Evolutionary conservation across 2,329 filamentous ascomycete species (phyloP).

Genomic region (Lecanicillium sp.): DNA sequence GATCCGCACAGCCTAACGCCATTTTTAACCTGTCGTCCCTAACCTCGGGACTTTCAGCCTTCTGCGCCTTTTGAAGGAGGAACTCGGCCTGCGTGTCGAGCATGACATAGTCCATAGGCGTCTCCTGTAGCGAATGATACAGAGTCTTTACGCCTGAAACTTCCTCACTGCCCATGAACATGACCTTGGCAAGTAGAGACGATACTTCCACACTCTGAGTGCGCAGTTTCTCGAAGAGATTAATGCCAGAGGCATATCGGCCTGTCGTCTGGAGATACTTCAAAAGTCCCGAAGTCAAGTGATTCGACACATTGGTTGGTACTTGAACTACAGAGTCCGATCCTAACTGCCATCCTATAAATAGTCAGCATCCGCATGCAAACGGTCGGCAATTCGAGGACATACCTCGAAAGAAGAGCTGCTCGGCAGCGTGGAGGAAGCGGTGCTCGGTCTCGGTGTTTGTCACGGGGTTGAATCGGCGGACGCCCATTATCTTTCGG

Average conservation of each 20-base stretch:
- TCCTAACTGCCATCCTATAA: slow-evolving; percentile 79
- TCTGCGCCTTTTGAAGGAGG: slow-evolving; percentile 70
- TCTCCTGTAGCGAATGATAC: slow-evolving; percentile 79
- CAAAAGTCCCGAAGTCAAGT: slow-evolving; percentile 85
- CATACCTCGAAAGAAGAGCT: slow-evolving; percentile 84
- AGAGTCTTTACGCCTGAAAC: slow-evolving; percentile 88
- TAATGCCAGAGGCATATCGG: slow-evolving; percentile 89
- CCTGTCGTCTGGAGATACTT: slow-evolving; percentile 95
- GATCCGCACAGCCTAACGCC: slow-evolving; percentile 87
- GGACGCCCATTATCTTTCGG: slow-evolving; percentile 93
- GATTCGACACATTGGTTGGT: slow-evolving; percentile 92
- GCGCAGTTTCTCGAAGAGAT: slow-evolving; percentile 92
- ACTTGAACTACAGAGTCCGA: slow-evolving; percentile 97
- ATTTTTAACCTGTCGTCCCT: slow-evolving; percentile 67
- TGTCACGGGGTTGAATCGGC: slow-evolving; percentile 93
- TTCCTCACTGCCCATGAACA: slow-evolving; percentile 93
- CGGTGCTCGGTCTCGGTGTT: slow-evolving; percentile 98
- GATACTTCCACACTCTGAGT: slow-evolving; percentile 89
- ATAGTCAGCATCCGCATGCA: slow-evolving; percentile 11
- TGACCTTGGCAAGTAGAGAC: slow-evolving; percentile 80
- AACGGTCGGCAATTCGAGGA: background rate
- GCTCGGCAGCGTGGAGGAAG: slow-evolving; percentile 89
- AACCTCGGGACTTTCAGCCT: slow-evolving; percentile 42
- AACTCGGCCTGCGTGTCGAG: slow-evolving; percentile 93
- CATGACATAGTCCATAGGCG: slow-evolving; percentile 96